These are phyloP conservation scores for Nyssa sinensis DNA, from an alignment of 148 eudicot species.

Conservation along the genomic window DNA sequence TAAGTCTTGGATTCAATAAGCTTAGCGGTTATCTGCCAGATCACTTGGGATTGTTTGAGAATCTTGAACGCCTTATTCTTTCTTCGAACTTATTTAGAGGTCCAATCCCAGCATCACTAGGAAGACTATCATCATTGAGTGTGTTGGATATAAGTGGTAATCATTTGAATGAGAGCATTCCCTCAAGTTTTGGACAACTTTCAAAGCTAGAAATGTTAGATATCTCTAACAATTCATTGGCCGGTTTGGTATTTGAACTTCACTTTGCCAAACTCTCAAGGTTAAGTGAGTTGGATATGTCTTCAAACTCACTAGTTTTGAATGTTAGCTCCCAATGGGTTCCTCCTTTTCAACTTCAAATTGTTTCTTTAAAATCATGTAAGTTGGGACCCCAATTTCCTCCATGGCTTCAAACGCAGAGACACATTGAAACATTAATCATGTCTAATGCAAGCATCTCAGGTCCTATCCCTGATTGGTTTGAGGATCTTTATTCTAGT, in stretches of 20 bases:
- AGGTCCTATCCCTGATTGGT: conserved; percentile 7
- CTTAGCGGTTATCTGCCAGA: too few relatives aligned
- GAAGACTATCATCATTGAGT: not conserved
- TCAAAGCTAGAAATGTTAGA: not conserved
- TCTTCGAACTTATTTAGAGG: too few relatives aligned
- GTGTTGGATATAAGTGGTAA: not conserved
- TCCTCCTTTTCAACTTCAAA: conserved; percentile 7
- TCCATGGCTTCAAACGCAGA: conserved; percentile 13
- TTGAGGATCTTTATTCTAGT: not conserved
- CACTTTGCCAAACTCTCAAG: not conserved
- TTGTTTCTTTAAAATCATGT: not conserved
- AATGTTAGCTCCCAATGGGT: not conserved
- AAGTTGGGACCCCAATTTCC: conserved; percentile 13
- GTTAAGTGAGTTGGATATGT: not conserved
- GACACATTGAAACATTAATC: fast-evolving
- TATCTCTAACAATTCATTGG: not conserved
- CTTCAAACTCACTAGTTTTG: not conserved
- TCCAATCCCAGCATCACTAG: not conserved
- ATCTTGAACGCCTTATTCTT: too few relatives aligned
- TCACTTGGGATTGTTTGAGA: too few relatives aligned
- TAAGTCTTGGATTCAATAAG: too few relatives aligned
- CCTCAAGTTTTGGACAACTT: not conserved
- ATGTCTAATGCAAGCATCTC: conserved; percentile 1
- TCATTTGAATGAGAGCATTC: not conserved
- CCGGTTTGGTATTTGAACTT: too few relatives aligned